Conservation (phyloP, 1,284 basidiomycete genomes). For the Ceratobasidium theobromae region DNA sequence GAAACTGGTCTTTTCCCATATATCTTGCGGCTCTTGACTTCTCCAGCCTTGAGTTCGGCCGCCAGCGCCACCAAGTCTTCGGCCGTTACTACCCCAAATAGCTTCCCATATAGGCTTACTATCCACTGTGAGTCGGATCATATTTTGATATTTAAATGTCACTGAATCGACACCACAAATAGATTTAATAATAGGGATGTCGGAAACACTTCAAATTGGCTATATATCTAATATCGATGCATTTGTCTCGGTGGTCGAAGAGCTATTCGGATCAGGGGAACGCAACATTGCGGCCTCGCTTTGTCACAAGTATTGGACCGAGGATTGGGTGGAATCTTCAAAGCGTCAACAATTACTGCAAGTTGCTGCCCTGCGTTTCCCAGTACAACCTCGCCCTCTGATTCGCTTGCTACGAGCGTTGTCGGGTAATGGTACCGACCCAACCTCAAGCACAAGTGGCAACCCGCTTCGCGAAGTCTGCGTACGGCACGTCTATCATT, state of each 20-base stretch:
- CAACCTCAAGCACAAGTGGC: constrained; percentile 46
- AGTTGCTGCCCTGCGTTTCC: constrained; percentile 76
- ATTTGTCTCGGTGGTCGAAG: constrained; percentile 75
- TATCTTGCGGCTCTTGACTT: constrained; percentile 42
- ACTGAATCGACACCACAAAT: constrained; percentile 35
- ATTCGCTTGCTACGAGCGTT: constrained; percentile 74
- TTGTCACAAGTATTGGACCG: constrained; percentile 72
- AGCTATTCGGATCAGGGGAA: constrained; percentile 78
- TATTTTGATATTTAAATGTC: constrained; percentile 1
- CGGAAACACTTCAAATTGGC: constrained; percentile 74
- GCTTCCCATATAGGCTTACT: constrained; percentile 78
- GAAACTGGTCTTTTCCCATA: constrained; percentile 16
- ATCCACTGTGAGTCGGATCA: constrained; percentile 63
- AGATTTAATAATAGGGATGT: constrained; percentile 70
- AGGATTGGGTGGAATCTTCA: constrained; percentile 61
- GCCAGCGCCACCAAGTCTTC: constrained; percentile 66
- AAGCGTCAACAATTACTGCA: constrained; percentile 76
- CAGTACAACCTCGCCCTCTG: constrained; percentile 71
- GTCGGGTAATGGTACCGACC: constrained; percentile 57
- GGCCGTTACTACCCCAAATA: constrained; percentile 73
- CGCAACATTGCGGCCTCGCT: constrained; percentile 65
- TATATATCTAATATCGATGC: constrained; percentile 68
- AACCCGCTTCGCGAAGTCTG: constrained; percentile 45
- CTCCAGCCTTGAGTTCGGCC: constrained; percentile 72
- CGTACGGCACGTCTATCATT: constrained; percentile 68